Conservation (phyloP, 768 basidiomycete species). For the Lentinula sp. region DNA sequence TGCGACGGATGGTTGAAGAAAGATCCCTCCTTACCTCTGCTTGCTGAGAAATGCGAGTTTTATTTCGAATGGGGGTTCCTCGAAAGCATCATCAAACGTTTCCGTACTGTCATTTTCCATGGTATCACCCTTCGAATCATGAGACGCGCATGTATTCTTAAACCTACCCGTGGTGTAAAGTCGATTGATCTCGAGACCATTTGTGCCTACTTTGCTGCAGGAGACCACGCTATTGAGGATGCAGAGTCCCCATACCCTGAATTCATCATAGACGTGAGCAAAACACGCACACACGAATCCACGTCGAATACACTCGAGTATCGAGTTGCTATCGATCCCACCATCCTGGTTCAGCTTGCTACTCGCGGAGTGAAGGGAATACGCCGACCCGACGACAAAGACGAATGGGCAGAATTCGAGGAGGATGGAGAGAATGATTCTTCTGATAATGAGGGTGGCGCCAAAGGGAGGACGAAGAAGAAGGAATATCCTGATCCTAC, state of each 20-base stretch:
- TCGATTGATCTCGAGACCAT: not conserved
- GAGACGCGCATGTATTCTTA: slow-evolving; percentile 57
- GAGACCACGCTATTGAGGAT: not conserved
- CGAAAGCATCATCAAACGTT: slow-evolving; percentile 70
- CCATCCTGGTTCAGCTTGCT: slow-evolving; percentile 25
- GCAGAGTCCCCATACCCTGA: not conserved
- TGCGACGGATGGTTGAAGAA: slow-evolving; percentile 40
- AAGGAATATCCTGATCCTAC: slow-evolving; percentile 22
- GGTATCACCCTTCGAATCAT: slow-evolving; percentile 66
- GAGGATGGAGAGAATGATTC: slow-evolving; percentile 13
- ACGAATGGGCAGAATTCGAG: slow-evolving; percentile 4
- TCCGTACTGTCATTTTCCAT: slow-evolving; percentile 63
- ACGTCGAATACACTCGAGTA: slow-evolving; percentile 38
- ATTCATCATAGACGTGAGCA: slow-evolving; percentile 27
- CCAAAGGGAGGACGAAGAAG: slow-evolving; percentile 13
- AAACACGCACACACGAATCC: slow-evolving; percentile 28
- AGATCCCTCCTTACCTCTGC: slow-evolving; percentile 64
- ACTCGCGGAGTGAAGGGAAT: slow-evolving; percentile 20
- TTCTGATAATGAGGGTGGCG: slow-evolving; percentile 10
- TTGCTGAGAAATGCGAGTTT: slow-evolving; percentile 73
- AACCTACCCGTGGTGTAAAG: slow-evolving; percentile 24
- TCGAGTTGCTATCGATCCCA: slow-evolving; percentile 31
- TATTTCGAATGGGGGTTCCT: slow-evolving; percentile 20
- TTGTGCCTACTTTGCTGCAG: not conserved
- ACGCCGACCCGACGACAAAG: slow-evolving; percentile 14